Conservation (phyloP, 306 rosid genomes). For the Cotoneaster glaucophyllus region DNA sequence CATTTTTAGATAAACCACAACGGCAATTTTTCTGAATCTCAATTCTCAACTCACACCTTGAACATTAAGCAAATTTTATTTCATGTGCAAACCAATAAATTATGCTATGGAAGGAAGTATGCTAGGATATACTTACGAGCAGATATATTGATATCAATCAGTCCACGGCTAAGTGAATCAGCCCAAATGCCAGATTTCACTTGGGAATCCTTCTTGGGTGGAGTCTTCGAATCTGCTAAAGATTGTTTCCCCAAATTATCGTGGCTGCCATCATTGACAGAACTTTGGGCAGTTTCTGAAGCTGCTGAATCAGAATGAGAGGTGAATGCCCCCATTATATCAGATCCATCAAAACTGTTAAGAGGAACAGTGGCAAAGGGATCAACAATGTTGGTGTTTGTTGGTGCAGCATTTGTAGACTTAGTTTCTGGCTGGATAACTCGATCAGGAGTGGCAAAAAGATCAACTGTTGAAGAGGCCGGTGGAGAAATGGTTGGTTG, state of each 20-base stretch:
- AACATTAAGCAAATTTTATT: not conserved
- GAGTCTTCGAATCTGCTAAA: slow-evolving; percentile 31
- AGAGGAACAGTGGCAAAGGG: slow-evolving; percentile 92
- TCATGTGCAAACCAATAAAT: not conserved
- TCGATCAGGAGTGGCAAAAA: slow-evolving; percentile 60
- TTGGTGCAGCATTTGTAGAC: slow-evolving; percentile 35
- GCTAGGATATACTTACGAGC: slow-evolving; percentile 60
- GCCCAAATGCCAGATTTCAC: slow-evolving; percentile 98
- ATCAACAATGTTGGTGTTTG: slow-evolving; percentile 46
- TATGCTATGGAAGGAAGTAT: slow-evolving; percentile 2
- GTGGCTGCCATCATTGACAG: slow-evolving; percentile 28
- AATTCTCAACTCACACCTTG: not conserved
- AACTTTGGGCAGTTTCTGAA: slow-evolving; percentile 49
- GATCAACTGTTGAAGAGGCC: slow-evolving; percentile 57
- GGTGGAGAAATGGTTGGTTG: slow-evolving; percentile 53
- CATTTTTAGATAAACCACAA: not conserved
- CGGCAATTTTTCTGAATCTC: not conserved
- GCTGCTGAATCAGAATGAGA: slow-evolving; percentile 52
- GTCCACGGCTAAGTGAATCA: slow-evolving; percentile 94
- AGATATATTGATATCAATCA: slow-evolving; percentile 95
- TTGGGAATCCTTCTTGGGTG: slow-evolving; percentile 62
- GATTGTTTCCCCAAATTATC: slow-evolving; percentile 35
- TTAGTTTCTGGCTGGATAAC: slow-evolving; percentile 53
- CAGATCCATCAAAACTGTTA: slow-evolving; percentile 74
- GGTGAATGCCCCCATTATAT: slow-evolving; percentile 64